Evolutionary conservation across 495 filamentous ascomycete species (phyloP).

Genomic region (Xylaria flabelliformis): DNA sequence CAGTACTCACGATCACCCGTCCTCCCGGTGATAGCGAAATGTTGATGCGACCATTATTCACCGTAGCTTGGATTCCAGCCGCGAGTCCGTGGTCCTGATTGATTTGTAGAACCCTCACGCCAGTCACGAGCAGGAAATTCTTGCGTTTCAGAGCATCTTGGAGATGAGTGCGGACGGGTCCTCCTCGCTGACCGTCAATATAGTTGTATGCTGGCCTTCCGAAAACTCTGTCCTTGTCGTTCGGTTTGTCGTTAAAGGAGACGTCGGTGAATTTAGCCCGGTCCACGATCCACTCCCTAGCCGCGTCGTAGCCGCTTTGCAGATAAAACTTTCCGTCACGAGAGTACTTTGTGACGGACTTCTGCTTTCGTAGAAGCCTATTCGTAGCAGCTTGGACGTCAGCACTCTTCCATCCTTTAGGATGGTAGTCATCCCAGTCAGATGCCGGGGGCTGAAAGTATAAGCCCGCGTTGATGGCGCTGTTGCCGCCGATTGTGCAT

Average conservation of each 20-base stretch:
- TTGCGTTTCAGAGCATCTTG: conserved; percentile 52
- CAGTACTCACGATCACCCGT: conserved; percentile 60
- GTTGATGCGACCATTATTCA: conserved; percentile 50
- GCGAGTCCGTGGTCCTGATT: conserved; percentile 53
- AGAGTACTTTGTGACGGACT: conserved; percentile 61
- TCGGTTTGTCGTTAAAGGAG: conserved; percentile 55
- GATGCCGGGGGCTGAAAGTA: conserved; percentile 59
- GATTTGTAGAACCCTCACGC: conserved; percentile 56
- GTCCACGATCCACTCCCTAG: conserved; percentile 56
- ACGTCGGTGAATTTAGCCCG: conserved; percentile 58
- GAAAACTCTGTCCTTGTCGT: conserved; percentile 62
- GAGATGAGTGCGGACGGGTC: conserved; percentile 64
- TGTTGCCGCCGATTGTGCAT: conserved; percentile 65
- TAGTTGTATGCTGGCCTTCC: conserved; percentile 61
- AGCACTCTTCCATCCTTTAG: conserved; percentile 63
- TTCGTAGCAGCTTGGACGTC: conserved; percentile 57
- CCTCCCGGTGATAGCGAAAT: conserved; percentile 54
- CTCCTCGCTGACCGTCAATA: conserved; percentile 59
- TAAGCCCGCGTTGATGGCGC: conserved; percentile 50
- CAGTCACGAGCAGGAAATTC: conserved; percentile 61
- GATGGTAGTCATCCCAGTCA: conserved; percentile 67
- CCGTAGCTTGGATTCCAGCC: conserved; percentile 52
- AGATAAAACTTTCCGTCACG: conserved; percentile 61
- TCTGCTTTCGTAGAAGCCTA: conserved; percentile 57
- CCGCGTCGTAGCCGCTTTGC: conserved; percentile 58